These are phyloP conservation scores for Pythium pectinolyticum DNA, from an alignment of 352 stramenopile genomes.

Conservation along the genomic window DNA sequence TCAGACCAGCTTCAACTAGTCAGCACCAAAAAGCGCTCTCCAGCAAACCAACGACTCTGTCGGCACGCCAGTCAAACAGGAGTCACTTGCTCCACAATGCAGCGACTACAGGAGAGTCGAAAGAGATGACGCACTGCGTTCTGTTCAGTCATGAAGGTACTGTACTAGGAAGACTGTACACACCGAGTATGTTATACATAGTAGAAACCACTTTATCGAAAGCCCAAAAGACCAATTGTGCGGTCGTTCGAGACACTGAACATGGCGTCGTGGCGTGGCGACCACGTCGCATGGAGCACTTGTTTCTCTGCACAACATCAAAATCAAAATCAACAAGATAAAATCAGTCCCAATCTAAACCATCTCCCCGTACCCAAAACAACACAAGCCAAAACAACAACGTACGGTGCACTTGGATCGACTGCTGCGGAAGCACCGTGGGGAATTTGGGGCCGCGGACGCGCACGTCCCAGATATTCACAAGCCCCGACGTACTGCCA, in stretches of 20 bases:
- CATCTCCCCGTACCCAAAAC: not conserved
- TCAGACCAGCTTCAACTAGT: conserved; percentile 26
- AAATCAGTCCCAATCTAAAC: no score
- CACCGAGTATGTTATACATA: no score
- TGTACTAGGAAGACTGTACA: no score
- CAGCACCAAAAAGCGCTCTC: conserved; percentile 7
- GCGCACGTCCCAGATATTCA: conserved; percentile 76
- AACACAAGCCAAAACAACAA: conserved; percentile 18
- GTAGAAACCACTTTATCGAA: conserved; percentile 33
- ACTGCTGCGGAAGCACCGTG: conserved; percentile 66
- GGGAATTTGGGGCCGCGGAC: conserved; percentile 61
- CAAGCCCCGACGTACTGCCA: conserved; percentile 32
- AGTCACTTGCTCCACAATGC: not conserved
- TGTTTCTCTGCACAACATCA: conserved; percentile 57
- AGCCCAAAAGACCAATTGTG: conserved; percentile 74
- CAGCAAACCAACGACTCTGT: not conserved
- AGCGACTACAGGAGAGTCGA: no score
- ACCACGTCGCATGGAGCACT: conserved; percentile 85
- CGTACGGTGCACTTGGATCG: conserved; percentile 74
- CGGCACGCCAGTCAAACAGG: not conserved
- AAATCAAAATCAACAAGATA: conserved; percentile 18
- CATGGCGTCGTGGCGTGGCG: conserved; percentile 80
- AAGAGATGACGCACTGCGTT: no score
- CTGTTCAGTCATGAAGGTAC: no score
- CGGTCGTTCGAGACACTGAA: conserved; percentile 85